Conservation (phyloP, 2,329 filamentous ascomycete species). For the Coniochaeta sp. region DNA sequence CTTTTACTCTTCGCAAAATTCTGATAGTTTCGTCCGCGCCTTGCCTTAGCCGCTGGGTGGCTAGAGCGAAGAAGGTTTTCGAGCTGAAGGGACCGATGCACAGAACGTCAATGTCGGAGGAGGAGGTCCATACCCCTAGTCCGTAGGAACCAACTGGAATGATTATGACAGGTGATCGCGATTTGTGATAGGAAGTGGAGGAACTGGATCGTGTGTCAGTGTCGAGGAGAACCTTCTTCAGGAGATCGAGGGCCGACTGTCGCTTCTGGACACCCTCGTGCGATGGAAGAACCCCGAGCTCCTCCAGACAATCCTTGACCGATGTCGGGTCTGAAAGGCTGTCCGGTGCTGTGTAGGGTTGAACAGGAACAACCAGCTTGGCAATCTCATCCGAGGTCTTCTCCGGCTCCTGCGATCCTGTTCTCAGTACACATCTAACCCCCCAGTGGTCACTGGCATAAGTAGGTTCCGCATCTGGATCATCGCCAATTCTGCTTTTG, state of each 20-base stretch:
- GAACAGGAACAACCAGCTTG: constrained; percentile 23
- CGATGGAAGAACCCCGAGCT: constrained; percentile 36
- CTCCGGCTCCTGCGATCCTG: constrained; percentile 9
- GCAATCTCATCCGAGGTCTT: constrained; percentile 11
- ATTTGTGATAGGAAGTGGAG: not conserved
- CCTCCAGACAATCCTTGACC: constrained; percentile 29
- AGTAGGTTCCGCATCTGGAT: constrained; percentile 6
- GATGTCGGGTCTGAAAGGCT: not conserved
- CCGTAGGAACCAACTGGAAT: constrained; percentile 60
- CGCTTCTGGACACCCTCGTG: constrained; percentile 32
- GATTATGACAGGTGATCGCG: constrained; percentile 34
- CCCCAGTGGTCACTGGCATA: constrained; percentile 53
- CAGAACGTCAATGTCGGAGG: constrained; percentile 59
- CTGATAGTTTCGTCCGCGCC: constrained; percentile 33
- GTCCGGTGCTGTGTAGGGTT: constrained; percentile 15
- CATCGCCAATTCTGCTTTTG: constrained; percentile 11
- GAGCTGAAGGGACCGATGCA: constrained; percentile 56
- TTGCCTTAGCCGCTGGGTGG: constrained; percentile 43
- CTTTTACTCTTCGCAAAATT: constrained; percentile 49
- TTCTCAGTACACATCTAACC: constrained; percentile 34
- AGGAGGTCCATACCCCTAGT: constrained; percentile 50
- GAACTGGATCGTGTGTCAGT: constrained; percentile 1
- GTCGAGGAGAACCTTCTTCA: constrained; percentile 35
- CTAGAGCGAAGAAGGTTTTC: constrained; percentile 53
- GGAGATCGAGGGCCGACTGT: constrained; percentile 33